These are phyloP conservation scores for Scutellaria barbata DNA, from an alignment of 257 asterid genomes.

Conservation along the genomic window DNA sequence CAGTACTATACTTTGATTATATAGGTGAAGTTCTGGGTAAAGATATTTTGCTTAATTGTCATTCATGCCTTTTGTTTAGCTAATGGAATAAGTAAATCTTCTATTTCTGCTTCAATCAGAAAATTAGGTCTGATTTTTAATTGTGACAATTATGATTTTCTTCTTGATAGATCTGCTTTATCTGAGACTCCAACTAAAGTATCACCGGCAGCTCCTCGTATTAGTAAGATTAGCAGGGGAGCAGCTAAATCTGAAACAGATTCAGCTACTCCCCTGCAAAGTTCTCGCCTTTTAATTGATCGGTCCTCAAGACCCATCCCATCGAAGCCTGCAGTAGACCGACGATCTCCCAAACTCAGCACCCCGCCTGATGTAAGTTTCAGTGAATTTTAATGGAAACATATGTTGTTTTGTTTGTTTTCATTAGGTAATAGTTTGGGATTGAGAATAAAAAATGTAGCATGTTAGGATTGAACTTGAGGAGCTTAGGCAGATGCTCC, in stretches of 20 bases:
- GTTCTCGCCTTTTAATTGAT: slow-evolving; percentile 59
- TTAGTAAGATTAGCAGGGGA: slow-evolving; percentile 58
- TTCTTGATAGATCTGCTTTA: slow-evolving; percentile 59
- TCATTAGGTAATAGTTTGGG: slow-evolving; percentile 16
- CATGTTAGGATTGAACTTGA: slow-evolving; percentile 24
- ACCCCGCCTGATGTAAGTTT: slow-evolving; percentile 79
- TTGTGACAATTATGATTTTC: slow-evolving; percentile 18
- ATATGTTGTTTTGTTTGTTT: slow-evolving; percentile 18
- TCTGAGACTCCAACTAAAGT: slow-evolving; percentile 69
- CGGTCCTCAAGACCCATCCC: slow-evolving; percentile 68
- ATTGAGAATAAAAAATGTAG: slow-evolving; percentile 26
- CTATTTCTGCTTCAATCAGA: background rate
- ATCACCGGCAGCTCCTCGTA: slow-evolving; percentile 59
- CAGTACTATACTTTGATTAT: background rate
- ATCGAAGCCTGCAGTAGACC: slow-evolving; percentile 63
- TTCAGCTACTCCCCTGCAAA: slow-evolving; percentile 64
- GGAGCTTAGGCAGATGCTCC: slow-evolving; percentile 8
- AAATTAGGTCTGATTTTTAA: slow-evolving; percentile 16
- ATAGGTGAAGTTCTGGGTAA: slow-evolving; percentile 4
- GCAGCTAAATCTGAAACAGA: slow-evolving; percentile 66
- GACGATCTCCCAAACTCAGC: slow-evolving; percentile 64
- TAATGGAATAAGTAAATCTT: slow-evolving; percentile 29
- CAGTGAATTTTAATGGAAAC: slow-evolving; percentile 1
- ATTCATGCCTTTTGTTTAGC: background rate
- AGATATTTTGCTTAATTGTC: slow-evolving; percentile 11